Conservation (phyloP, 2,329 filamentous ascomycete species). For the Lasiodiplodia sp. region DNA sequence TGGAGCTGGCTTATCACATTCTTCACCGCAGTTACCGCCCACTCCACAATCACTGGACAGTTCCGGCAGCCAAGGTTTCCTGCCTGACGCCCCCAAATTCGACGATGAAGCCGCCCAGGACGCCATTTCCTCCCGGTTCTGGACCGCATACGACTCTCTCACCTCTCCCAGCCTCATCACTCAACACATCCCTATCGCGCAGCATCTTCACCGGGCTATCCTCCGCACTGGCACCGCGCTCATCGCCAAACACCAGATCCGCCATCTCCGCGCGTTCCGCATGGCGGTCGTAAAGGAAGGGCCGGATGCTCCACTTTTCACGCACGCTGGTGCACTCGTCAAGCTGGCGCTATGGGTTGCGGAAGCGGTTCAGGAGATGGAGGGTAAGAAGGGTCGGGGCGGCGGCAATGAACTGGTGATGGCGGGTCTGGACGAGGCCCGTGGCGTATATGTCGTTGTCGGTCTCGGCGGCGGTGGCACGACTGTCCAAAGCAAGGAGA, state of each 20-base stretch:
- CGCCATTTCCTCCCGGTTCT: constrained; percentile 61
- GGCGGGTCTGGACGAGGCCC: constrained; percentile 84
- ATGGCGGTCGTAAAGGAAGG: constrained; percentile 97
- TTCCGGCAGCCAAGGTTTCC: constrained; percentile 33
- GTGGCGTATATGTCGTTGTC: constrained; percentile 90
- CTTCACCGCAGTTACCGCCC: constrained; percentile 32
- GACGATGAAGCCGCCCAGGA: constrained; percentile 46
- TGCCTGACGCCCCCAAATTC: constrained; percentile 34
- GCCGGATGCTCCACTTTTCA: constrained; percentile 89
- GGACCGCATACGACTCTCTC: constrained; percentile 66
- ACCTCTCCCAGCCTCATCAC: constrained; percentile 72
- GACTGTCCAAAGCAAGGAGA: constrained; percentile 59
- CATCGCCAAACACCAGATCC: constrained; percentile 92
- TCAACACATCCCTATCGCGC: constrained; percentile 79
- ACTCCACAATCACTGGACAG: constrained; percentile 32
- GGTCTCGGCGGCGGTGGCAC: constrained; percentile 88
- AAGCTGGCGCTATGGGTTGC: constrained; percentile 95
- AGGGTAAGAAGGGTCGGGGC: constrained; percentile 58
- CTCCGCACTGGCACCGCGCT: constrained; percentile 90
- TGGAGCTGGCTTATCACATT: neutral
- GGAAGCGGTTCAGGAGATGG: constrained; percentile 89
- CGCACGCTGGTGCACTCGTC: constrained; percentile 88
- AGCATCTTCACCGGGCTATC: constrained; percentile 90
- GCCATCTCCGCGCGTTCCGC: constrained; percentile 88
- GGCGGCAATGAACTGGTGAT: constrained; percentile 85